Evolutionary conservation across 345 rosid species (phyloP), one percentile per base, ranked within the genome.

Genomic region (Brassica rapa): DNA sequence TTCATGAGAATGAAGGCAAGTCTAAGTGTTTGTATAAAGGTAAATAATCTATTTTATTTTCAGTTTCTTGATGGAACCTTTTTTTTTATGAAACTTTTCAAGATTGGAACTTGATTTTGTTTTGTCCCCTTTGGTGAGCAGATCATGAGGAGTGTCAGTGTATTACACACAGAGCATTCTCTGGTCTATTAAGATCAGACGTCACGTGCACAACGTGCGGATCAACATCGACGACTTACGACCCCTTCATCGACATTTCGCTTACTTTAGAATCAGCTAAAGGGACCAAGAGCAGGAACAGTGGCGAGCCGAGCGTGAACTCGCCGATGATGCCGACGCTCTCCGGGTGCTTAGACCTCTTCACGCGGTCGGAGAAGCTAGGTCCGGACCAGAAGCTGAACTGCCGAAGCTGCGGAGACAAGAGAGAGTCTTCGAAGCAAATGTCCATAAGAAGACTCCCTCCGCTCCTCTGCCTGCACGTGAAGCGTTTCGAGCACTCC

Each of bases 401-500:
- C 83, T 94, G 98, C 83, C 89, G 88, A 74, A 87, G 88, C 72
- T 94, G 98, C 81, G 92, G 89, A 83, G 88, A 82, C 79, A 85
- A 80, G 84, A 91, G 84, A 64, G 92, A 90, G 68, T 94, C 95
- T 3, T 80, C 87, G 16, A 94, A 94, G 69, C 98, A 94, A 83
- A 89, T 92, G 89, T 94, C 97, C 8, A 88, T 94, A 70, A 86
- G 86, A 82, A 89, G 91, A 79, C 96, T 94, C 57, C 98, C 98
- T 24, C 75, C 87, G 74, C 97, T 91, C 71, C 81, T 90, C 51
- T 87, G 98, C 83, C 86, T 94, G 67, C 97, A 94, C 76, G 86
- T 94, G 4, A 94, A 92, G 88, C 86, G 97, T 82, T 89, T 94
- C 46, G 97, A 90, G 78, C 98, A 94, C 83, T 90, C 94, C 7